Evolutionary conservation across 2,329 filamentous ascomycete species (phyloP).

Genomic region (Aspergillus fumigatus): DNA sequence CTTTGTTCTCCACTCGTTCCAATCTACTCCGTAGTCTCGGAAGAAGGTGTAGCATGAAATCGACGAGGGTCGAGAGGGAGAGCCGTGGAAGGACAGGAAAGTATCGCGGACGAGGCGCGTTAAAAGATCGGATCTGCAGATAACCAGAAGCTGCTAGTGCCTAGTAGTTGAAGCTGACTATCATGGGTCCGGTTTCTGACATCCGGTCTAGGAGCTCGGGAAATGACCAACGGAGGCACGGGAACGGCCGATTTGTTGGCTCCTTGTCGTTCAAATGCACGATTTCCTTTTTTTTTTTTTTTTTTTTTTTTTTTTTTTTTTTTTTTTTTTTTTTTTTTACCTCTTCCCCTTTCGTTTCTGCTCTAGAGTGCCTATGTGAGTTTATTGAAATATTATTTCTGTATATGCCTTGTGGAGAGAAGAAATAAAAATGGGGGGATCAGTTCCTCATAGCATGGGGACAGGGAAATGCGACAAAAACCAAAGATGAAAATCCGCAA

Average conservation of each 20-base stretch:
- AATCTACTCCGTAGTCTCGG: not conserved
- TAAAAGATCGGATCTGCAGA: slow-evolving; percentile 9
- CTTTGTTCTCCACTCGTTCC: not conserved
- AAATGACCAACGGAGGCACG: slow-evolving; percentile 2
- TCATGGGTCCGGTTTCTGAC: slow-evolving; percentile 3
- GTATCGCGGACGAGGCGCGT: not conserved
- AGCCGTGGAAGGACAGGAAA: not conserved
- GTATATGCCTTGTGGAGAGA: not conserved
- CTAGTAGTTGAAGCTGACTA: slow-evolving; percentile 2
- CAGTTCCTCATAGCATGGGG: not conserved
- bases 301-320: not conserved
- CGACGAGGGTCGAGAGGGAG: not conserved
- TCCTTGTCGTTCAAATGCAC: not conserved
- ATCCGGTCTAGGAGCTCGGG: slow-evolving; percentile 1
- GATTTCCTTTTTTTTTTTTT: not conserved
- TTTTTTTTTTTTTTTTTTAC: not conserved
- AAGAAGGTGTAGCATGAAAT: not conserved
- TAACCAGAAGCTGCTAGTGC: slow-evolving; percentile 1
- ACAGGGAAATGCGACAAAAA: not conserved
- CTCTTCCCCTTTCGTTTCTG: not conserved
- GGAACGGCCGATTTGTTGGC: not conserved
- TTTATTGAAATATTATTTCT: not conserved
- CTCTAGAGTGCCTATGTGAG: not conserved
- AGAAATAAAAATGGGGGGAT: not conserved
- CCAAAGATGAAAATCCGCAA: not conserved